phyloP scores from a whole-genome alignment of 2,329 filamentous ascomycete genomes.

The Cercospora brassicicola region DNA sequence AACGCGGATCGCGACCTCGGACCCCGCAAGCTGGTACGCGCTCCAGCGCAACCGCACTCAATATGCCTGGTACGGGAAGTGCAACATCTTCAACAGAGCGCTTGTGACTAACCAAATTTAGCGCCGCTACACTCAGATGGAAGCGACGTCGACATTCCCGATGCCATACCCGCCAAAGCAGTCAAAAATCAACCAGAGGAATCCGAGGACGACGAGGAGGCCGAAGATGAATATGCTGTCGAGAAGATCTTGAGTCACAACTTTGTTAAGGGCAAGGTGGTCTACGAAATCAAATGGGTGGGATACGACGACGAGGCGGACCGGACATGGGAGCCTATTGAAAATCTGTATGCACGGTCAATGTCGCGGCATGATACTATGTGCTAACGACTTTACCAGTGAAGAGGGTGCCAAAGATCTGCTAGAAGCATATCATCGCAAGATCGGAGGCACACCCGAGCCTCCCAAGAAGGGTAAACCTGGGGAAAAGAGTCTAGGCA shows the following conservation, averaged over 20 bases:
- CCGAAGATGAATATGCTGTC: slow-evolving; percentile 65
- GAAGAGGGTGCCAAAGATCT: slow-evolving; percentile 50
- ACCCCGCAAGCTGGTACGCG: background rate
- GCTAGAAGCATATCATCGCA: slow-evolving; percentile 63
- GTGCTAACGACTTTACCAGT: slow-evolving; percentile 12
- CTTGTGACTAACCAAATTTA: slow-evolving; percentile 20
- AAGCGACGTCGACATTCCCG: slow-evolving; percentile 35
- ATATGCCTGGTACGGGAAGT: slow-evolving; percentile 6
- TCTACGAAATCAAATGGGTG: slow-evolving; percentile 78
- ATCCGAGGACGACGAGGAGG: slow-evolving; percentile 48
- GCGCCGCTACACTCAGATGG: slow-evolving; percentile 44
- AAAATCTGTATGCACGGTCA: slow-evolving; percentile 59
- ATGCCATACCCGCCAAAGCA: slow-evolving; percentile 33
- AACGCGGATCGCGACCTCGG: background rate
- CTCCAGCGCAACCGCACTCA: background rate
- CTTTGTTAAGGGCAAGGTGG: slow-evolving; percentile 56
- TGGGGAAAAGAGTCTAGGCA: slow-evolving; percentile 25
- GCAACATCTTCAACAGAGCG: background rate
- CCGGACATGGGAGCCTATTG: slow-evolving; percentile 76
- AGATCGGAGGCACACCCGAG: slow-evolving; percentile 62
- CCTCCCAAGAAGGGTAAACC: slow-evolving; percentile 40
- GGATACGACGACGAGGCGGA: slow-evolving; percentile 71
- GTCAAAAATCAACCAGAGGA: slow-evolving; percentile 33
- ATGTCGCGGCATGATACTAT: background rate
- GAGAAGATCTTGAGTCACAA: slow-evolving; percentile 70